phyloP scores from a whole-genome alignment of 2,329 filamentous ascomycete species.

The Pyrenochaeta sp. region DNA sequence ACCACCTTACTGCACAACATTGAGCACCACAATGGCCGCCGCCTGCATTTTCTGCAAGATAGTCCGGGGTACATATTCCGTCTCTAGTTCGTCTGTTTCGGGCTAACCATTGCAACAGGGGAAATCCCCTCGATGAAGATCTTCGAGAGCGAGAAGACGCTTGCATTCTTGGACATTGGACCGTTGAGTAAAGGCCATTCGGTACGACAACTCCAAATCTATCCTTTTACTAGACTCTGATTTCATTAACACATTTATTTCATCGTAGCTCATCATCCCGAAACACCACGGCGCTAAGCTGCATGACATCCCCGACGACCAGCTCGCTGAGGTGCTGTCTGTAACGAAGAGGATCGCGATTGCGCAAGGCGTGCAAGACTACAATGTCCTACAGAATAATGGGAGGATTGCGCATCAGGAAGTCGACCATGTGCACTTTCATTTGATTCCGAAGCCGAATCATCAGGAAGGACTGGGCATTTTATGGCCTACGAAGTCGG shows the following conservation, averaged over 20 bases:
- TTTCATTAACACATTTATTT: not conserved
- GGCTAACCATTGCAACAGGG: conserved; percentile 61
- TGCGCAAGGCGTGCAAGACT: conserved; percentile 79
- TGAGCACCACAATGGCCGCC: conserved; percentile 63
- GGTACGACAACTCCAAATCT: conserved; percentile 62
- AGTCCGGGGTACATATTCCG: conserved; percentile 74
- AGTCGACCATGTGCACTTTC: conserved; percentile 95
- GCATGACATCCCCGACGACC: conserved; percentile 89
- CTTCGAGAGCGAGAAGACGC: conserved; percentile 90
- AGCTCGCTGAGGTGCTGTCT: conserved; percentile 82
- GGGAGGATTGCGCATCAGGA: conserved; percentile 89
- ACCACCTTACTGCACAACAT: conserved; percentile 29
- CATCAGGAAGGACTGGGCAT: conserved; percentile 80
- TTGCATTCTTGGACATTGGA: conserved; percentile 96
- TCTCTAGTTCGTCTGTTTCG: not conserved
- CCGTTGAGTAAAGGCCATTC: conserved; percentile 89
- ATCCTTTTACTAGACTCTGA: not conserved
- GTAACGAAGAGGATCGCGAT: conserved; percentile 86
- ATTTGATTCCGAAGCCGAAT: conserved; percentile 97
- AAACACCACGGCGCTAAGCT: conserved; percentile 95
- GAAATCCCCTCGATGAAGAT: conserved; percentile 98
- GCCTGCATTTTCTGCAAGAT: conserved; percentile 98
- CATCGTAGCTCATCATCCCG: conserved; percentile 86
- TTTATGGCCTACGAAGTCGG: conserved; percentile 77
- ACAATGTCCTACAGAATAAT: conserved; percentile 97